Conservation (phyloP, 2,329 filamentous ascomycete species). For the Alternaria atra region DNA sequence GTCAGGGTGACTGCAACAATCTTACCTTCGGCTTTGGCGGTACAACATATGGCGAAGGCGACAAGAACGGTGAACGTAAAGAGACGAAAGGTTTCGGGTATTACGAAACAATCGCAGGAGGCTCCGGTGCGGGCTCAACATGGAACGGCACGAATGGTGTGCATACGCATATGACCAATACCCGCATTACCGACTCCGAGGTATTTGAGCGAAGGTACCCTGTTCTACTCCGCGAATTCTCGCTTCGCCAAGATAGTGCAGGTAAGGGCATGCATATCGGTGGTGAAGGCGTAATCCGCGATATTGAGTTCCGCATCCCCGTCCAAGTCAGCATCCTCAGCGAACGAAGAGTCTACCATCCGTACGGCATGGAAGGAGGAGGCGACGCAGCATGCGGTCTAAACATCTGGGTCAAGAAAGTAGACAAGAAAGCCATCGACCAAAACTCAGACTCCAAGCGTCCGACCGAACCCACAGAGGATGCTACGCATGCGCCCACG, state of each 20-base stretch:
- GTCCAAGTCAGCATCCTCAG: slow-evolving; percentile 82
- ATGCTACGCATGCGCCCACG: slow-evolving; percentile 54
- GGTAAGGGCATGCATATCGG: slow-evolving; percentile 73
- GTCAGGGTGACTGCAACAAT: slow-evolving; percentile 84
- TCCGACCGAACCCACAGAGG: slow-evolving; percentile 26
- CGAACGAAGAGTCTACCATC: slow-evolving; percentile 77
- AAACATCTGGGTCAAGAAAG: slow-evolving; percentile 86
- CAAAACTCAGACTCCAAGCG: slow-evolving; percentile 34
- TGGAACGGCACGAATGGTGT: slow-evolving; percentile 80
- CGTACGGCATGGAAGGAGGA: slow-evolving; percentile 86
- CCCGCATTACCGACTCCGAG: slow-evolving; percentile 81
- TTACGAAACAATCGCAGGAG: slow-evolving; percentile 85
- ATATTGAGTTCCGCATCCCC: slow-evolving; percentile 82
- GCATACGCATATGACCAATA: slow-evolving; percentile 90
- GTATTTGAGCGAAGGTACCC: slow-evolving; percentile 81
- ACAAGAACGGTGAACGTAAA: slow-evolving; percentile 43
- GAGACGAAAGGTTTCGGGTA: slow-evolving; percentile 83
- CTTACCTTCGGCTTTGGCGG: slow-evolving; percentile 85
- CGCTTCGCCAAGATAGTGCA: slow-evolving; percentile 68
- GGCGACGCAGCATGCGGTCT: slow-evolving; percentile 79
- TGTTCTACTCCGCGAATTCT: slow-evolving; percentile 75
- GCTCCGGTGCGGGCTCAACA: slow-evolving; percentile 74
- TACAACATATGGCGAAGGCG: slow-evolving; percentile 23
- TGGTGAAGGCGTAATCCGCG: slow-evolving; percentile 79
- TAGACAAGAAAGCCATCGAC: slow-evolving; percentile 52